These are phyloP conservation scores for Verticillium isaacii DNA, from an alignment of 2,329 filamentous ascomycete species.

Conservation along the genomic window DNA sequence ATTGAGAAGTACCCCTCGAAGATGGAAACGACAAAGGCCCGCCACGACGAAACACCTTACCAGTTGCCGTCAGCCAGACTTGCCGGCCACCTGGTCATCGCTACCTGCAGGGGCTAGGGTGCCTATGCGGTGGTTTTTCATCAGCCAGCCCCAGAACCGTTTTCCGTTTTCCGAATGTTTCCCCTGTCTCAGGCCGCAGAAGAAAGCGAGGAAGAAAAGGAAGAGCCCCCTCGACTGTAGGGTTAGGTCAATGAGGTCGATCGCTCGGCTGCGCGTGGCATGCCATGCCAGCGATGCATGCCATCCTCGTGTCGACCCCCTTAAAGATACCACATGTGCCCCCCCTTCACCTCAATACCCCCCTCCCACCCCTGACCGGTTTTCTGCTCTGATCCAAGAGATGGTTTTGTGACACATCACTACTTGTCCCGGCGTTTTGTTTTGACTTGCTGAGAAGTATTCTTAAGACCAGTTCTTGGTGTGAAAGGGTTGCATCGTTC, in stretches of 20 bases:
- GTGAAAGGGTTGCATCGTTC: neutral
- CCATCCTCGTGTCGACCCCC: neutral
- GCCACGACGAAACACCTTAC: neutral
- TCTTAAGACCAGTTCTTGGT: neutral
- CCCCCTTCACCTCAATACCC: neutral
- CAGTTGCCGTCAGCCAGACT: neutral
- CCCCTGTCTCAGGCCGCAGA: neutral
- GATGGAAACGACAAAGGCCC: neutral
- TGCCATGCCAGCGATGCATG: neutral
- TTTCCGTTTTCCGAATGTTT: neutral
- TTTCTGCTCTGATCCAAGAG: neutral
- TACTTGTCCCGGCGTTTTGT: neutral
- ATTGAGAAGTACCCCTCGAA: neutral
- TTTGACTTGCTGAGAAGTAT: neutral
- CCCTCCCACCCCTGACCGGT: neutral
- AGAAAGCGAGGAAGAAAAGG: neutral
- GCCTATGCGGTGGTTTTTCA: neutral
- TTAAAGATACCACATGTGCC: neutral
- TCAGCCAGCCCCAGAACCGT: neutral
- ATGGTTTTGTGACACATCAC: slow-evolving; percentile 1
- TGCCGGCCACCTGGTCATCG: neutral
- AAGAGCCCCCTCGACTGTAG: neutral
- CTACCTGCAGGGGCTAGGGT: neutral
- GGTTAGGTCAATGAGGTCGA: neutral
- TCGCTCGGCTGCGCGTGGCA: neutral